phyloP scores from a whole-genome alignment of 148 eudicot genomes.

The Bassia scoparia region DNA sequence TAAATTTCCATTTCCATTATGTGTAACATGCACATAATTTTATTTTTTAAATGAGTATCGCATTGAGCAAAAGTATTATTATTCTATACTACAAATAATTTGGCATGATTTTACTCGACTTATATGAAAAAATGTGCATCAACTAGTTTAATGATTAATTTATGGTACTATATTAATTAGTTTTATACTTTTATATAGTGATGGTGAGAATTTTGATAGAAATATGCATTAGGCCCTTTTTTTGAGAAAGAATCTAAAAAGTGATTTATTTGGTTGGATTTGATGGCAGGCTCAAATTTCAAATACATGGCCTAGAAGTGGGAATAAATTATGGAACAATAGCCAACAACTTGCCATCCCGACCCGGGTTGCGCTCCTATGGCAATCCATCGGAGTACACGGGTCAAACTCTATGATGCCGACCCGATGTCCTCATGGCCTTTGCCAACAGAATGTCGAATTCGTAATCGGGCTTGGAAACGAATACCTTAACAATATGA shows the following conservation, averaged over 20 bases:
- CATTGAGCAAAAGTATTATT: too few relatives aligned
- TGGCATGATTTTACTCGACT: too few relatives aligned
- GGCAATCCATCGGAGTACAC: constrained; percentile 48
- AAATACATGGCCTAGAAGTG: constrained; percentile 36
- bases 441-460: constrained; percentile 54
- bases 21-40: too few relatives aligned
- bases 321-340: constrained; percentile 94
- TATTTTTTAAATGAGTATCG: too few relatives aligned
- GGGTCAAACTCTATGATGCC: constrained; percentile 80
- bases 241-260: background rate
- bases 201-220: background rate
- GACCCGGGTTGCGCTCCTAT: constrained; percentile 43
- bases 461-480: constrained; percentile 66
- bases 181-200: too few relatives aligned
- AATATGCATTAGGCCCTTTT: background rate
- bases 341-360: constrained; percentile 83
- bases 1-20: too few relatives aligned
- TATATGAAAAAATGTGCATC: too few relatives aligned
- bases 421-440: constrained; percentile 66
- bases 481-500: constrained; percentile 49
- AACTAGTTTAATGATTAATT: too few relatives aligned
- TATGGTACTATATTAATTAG: background rate
- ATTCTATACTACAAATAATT: too few relatives aligned
- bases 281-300: constrained; percentile 37
- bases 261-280: constrained; percentile 1